These are phyloP conservation scores for Blastobotrys terrestris DNA, from an alignment of 805 yeast genomes.

Conservation along the genomic window DNA sequence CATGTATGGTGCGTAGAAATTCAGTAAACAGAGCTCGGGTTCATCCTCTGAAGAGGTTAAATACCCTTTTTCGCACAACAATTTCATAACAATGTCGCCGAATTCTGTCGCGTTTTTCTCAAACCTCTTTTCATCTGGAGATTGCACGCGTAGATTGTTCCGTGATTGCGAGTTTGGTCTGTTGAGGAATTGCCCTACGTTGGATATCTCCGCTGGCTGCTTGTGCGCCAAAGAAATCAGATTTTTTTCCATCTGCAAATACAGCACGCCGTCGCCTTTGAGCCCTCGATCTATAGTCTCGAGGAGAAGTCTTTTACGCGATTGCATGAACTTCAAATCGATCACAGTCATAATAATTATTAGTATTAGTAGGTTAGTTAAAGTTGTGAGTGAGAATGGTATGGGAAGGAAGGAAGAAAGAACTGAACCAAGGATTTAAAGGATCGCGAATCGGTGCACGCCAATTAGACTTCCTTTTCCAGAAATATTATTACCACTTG, in stretches of 20 bases:
- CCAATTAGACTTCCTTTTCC: background rate
- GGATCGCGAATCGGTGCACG: no score
- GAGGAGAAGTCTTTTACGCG: background rate
- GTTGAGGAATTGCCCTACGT: background rate
- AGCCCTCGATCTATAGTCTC: slow-evolving; percentile 1
- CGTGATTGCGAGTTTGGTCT: background rate
- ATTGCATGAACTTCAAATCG: background rate
- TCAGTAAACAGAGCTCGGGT: background rate
- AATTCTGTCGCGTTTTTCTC: background rate
- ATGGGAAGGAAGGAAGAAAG: background rate
- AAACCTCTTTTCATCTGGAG: background rate
- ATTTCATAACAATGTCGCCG: background rate
- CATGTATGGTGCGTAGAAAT: background rate
- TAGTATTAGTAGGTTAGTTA: background rate
- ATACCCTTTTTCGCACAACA: background rate
- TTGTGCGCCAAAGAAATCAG: background rate
- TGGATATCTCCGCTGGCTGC: slow-evolving; percentile 5
- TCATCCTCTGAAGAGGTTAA: background rate
- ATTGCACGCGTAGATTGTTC: background rate
- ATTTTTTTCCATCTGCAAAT: slow-evolving; percentile 7
- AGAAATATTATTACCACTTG: no score
- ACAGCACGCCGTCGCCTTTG: background rate
- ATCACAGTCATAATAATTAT: background rate
- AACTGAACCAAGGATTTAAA: background rate
- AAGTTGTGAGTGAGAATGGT: background rate